Evolutionary conservation across 495 filamentous ascomycete species (phyloP).

Genomic region (Daldinia concentrica): DNA sequence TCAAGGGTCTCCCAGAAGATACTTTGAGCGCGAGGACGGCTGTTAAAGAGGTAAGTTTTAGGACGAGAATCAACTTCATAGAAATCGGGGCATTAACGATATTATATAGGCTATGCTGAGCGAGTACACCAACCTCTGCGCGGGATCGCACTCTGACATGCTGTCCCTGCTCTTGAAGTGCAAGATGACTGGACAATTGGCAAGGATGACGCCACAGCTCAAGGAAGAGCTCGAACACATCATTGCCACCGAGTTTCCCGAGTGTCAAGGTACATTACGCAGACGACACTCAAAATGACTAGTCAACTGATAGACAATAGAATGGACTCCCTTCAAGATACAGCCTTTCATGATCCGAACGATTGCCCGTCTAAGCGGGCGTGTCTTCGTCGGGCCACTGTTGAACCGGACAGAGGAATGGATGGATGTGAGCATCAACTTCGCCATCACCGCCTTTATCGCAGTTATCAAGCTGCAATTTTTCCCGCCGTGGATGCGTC

Average conservation of each 20-base stretch:
- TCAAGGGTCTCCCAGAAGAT: constrained; percentile 53
- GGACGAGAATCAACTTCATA: not conserved
- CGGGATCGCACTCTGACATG: constrained; percentile 45
- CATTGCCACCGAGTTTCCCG: constrained; percentile 47
- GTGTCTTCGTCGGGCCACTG: constrained; percentile 47
- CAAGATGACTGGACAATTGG: constrained; percentile 48
- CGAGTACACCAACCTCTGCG: constrained; percentile 49
- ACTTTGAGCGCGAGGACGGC: constrained; percentile 50
- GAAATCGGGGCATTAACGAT: not conserved
- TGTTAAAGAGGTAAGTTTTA: constrained; percentile 45
- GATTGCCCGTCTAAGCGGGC: constrained; percentile 47
- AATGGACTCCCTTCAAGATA: constrained; percentile 52
- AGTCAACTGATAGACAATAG: constrained; percentile 30
- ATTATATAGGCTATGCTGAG: constrained; percentile 48
- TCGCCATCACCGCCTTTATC: constrained; percentile 50
- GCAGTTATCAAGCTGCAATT: constrained; percentile 51
- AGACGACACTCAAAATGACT: not conserved
- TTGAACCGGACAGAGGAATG: constrained; percentile 49
- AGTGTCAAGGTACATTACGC: constrained; percentile 43
- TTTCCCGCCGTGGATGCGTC: constrained; percentile 51
- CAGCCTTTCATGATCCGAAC: constrained; percentile 51
- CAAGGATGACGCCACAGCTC: constrained; percentile 45
- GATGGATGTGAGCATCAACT: constrained; percentile 51
- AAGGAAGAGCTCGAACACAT: constrained; percentile 49
- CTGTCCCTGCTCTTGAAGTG: constrained; percentile 44